phyloP scores from a whole-genome alignment of 1,284 basidiomycete species.

The Bjerkandera adusta region DNA sequence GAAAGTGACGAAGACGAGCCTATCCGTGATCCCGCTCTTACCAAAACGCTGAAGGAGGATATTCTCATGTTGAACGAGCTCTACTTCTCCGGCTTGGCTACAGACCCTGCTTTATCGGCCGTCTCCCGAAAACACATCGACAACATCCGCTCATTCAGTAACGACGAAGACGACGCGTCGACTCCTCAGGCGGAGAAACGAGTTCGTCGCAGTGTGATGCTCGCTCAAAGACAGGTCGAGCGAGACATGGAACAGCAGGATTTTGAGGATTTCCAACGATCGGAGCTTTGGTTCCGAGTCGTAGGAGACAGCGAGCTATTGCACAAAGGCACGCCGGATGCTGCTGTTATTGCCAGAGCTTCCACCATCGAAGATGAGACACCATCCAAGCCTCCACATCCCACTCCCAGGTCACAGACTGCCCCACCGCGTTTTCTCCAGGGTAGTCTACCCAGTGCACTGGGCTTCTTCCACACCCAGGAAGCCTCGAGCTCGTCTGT shows the following conservation, averaged over 20 bases:
- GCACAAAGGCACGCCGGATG: constrained; percentile 7
- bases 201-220: constrained; percentile 76
- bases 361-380: neutral
- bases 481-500: neutral
- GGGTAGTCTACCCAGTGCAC: constrained; percentile 9
- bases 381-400: neutral
- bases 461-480: constrained; percentile 7
- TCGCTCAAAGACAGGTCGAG: constrained; percentile 84
- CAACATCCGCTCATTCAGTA: constrained; percentile 69
- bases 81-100: constrained; percentile 71
- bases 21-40: constrained; percentile 56
- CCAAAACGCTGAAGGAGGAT: constrained; percentile 76
- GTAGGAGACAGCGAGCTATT: constrained; percentile 63
- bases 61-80: constrained; percentile 83
- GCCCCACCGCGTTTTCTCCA: neutral
- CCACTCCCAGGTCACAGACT: neutral
- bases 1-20: constrained; percentile 66
- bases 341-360: neutral
- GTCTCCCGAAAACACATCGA: constrained; percentile 72
- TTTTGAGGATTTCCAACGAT: constrained; percentile 84
- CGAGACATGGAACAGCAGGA: constrained; percentile 84
- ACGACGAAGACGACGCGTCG: constrained; percentile 43
- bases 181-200: constrained; percentile 52
- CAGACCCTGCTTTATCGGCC: constrained; percentile 58
- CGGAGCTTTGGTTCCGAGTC: constrained; percentile 90